Evolutionary conservation across 768 basidiomycete genomes (phyloP).

Genomic region (Boletus subparvulus): DNA sequence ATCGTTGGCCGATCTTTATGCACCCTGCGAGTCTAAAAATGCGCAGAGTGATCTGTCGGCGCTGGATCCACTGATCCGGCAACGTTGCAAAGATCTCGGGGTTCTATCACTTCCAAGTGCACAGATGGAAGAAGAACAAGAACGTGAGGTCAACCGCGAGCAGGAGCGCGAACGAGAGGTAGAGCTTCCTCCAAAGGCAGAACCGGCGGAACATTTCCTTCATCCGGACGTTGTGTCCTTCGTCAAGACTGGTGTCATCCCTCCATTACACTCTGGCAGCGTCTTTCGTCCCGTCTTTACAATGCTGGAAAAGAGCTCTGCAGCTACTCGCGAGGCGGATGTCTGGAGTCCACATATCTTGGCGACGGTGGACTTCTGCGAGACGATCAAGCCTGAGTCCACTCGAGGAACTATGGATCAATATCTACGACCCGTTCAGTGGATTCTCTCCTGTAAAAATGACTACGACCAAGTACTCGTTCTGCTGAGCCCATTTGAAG

Average conservation of each 20-base stretch:
- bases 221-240: conserved; percentile 15
- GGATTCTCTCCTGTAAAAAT: conserved; percentile 16
- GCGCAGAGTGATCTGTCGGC: not conserved
- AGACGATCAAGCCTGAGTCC: conserved; percentile 1
- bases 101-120: conserved; percentile 5
- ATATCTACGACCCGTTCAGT: conserved; percentile 22
- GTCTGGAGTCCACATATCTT: conserved; percentile 14
- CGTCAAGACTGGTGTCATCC: conserved; percentile 29
- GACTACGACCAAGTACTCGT: too few species aligned
- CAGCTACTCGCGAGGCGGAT: conserved; percentile 13
- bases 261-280: not conserved
- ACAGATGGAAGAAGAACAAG: conserved; percentile 42
- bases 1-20: conserved; percentile 36
- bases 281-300: conserved; percentile 21
- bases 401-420: conserved; percentile 1
- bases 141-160: conserved; percentile 44
- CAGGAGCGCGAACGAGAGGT: conserved; percentile 39
- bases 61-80: conserved; percentile 1
- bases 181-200: conserved; percentile 32
- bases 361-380: conserved; percentile 11
- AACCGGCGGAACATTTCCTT: conserved; percentile 15
- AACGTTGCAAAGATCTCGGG: conserved; percentile 11
- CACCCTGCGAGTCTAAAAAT: not conserved
- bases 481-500: conserved; percentile 30
- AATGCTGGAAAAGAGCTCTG: not conserved